Conservation (phyloP, 2,329 filamentous ascomycete species). For the Dryadomyces quercivorus region DNA sequence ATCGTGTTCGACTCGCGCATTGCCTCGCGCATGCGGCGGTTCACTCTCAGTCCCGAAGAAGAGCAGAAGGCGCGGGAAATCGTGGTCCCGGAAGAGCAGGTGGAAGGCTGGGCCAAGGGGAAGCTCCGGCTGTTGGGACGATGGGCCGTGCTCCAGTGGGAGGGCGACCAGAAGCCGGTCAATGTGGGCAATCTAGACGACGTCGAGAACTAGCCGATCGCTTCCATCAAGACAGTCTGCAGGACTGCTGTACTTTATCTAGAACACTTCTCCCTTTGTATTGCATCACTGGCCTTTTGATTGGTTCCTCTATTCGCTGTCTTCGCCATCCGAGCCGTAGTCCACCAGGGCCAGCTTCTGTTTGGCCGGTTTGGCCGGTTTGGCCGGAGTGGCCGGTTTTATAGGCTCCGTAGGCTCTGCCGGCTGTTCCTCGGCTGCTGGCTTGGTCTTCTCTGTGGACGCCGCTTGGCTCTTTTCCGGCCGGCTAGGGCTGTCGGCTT, state of each 20-base stretch:
- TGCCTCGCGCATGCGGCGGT: slow-evolving; percentile 66
- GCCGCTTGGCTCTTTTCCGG: neutral
- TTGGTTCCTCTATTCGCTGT: neutral
- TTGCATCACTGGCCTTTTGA: neutral
- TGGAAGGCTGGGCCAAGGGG: slow-evolving; percentile 58
- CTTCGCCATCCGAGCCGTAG: slow-evolving; percentile 42
- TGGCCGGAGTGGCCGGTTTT: neutral
- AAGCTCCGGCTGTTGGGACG: slow-evolving; percentile 39
- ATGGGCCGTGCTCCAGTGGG: slow-evolving; percentile 33
- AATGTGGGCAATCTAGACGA: slow-evolving; percentile 13
- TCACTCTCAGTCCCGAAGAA: slow-evolving; percentile 56
- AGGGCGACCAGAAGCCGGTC: slow-evolving; percentile 24
- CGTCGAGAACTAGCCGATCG: slow-evolving; percentile 6
- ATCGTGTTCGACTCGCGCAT: slow-evolving; percentile 69
- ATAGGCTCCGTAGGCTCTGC: neutral
- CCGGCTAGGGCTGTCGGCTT: too few relatives aligned
- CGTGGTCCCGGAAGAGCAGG: slow-evolving; percentile 51
- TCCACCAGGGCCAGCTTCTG: slow-evolving; percentile 30
- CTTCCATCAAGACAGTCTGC: neutral
- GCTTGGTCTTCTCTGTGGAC: neutral
- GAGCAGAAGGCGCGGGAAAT: slow-evolving; percentile 54
- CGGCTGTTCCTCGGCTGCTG: neutral
- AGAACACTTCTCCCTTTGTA: neutral
- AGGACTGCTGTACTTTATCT: too few relatives aligned
- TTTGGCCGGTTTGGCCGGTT: neutral